Base-by-base conservation (phyloP, 1,284 basidiomycete species). In the Cutaneotrichosporon cyanovorans region DNA sequence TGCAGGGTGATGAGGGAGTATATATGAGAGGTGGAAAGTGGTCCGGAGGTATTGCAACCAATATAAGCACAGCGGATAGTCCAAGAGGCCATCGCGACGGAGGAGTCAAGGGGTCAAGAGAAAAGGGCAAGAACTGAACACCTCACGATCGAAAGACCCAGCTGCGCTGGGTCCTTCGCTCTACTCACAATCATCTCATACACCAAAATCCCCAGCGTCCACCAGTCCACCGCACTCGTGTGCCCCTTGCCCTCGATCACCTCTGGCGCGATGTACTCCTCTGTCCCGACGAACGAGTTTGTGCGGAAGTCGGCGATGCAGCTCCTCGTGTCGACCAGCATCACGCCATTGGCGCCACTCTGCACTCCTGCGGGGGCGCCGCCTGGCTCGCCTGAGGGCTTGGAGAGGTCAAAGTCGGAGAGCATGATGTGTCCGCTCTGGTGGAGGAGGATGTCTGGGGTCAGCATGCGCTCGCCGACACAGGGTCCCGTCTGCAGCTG, bases 351-450 rank as follows among this genome's bases (percentile, higher is more conserved):
- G 34, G 83, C 81, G 56, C 87, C 87, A 48, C 84, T 78, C 66
- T 84, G 88, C 56, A 97, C 86, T 63, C 83, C 85, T 10, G 86
- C 87, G n/a, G 92, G 91, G 55, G 86, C 81, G 47, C 86, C 86
- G 19, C 85, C 86, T 18, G 81, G 83, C 59, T 86, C 84, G 40
- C 80, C 85, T 35, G 89, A 91, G 65, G 95, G 88, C 65, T 97
- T 98, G 11, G 93, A 95, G 25, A 99, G 79, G 74, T 98, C 95
- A 74, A 99, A 99, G 74, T 99, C 95, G 38, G 93, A 97, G 58
- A 99, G 75, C 91, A 97, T 97, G 61, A 99, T 95, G 73, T 99
- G 95, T 15, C 95, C 95, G 18, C 90, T 91, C 67, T 96, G 87
- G 72, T 98, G 95, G 43, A 99, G 76, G n/a, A 99, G 77, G 61